These are phyloP conservation scores for Candida sp. DNA, from an alignment of 1,139 yeast genomes.

Conservation along the genomic window DNA sequence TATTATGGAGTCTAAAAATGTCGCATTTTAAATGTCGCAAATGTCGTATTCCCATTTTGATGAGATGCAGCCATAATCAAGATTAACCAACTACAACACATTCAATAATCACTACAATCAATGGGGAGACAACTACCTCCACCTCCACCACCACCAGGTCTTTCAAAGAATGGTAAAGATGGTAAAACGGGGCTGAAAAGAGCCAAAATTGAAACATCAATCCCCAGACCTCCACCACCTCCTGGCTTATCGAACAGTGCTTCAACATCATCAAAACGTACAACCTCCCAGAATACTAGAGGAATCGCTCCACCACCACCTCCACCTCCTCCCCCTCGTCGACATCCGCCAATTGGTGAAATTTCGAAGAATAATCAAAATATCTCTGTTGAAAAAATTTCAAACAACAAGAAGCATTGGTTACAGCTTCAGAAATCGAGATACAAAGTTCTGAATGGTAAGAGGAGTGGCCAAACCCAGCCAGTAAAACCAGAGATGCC, in stretches of 20 bases:
- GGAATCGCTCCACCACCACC: slow-evolving; percentile 8
- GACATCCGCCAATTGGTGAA: slow-evolving; percentile 17
- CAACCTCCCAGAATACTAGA: slow-evolving; percentile 14
- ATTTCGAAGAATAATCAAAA: slow-evolving; percentile 5
- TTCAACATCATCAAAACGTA: slow-evolving; percentile 9
- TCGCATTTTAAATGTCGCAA: neutral
- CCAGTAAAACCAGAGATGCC: slow-evolving; percentile 84
- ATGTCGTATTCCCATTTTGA: neutral
- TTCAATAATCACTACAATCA: neutral
- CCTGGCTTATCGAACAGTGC: slow-evolving; percentile 7
- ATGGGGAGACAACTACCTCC: slow-evolving; percentile 29
- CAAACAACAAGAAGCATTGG: slow-evolving; percentile 60
- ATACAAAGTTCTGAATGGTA: slow-evolving; percentile 28
- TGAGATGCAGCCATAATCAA: neutral
- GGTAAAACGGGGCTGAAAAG: slow-evolving; percentile 3
- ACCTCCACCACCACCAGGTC: slow-evolving; percentile 27
- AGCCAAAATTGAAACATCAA: slow-evolving; percentile 7
- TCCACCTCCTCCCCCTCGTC: slow-evolving; percentile 15
- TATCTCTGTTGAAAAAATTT: slow-evolving; percentile 19
- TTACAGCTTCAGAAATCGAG: slow-evolving; percentile 59
- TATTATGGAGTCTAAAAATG: too few species aligned
- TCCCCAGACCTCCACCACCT: slow-evolving; percentile 11
- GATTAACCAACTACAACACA: neutral
- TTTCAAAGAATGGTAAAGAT: neutral
- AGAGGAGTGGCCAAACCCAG: slow-evolving; percentile 40